These are phyloP conservation scores for Sporothrix inflata DNA, from an alignment of 2,329 filamentous ascomycete genomes.

Conservation along the genomic window DNA sequence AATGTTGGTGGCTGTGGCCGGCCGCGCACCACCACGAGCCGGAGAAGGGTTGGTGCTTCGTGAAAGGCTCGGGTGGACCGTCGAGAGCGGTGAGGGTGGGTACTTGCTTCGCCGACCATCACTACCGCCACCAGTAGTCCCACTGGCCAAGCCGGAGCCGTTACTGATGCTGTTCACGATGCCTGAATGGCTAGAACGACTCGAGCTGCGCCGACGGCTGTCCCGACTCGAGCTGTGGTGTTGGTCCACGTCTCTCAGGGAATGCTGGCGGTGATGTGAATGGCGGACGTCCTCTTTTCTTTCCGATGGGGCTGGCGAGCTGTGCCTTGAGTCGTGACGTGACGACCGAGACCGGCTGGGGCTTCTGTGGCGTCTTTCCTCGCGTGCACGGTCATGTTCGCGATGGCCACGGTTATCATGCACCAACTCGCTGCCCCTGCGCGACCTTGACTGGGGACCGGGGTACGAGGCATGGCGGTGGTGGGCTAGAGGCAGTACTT, in stretches of 20 bases:
- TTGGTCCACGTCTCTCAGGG: not conserved
- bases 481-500: not conserved
- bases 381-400: not conserved
- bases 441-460: not conserved
- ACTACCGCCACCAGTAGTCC: not conserved
- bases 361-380: not conserved
- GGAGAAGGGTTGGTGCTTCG: not conserved
- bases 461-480: conserved; percentile 18
- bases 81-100: not conserved
- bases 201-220: not conserved
- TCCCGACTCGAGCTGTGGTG: not conserved
- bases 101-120: not conserved
- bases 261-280: not conserved
- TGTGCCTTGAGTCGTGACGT: not conserved
- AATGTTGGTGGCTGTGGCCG: not conserved
- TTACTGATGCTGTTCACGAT: not conserved
- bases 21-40: not conserved
- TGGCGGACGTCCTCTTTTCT: not conserved
- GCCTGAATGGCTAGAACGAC: not conserved
- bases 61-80: not conserved
- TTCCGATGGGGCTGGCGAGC: not conserved
- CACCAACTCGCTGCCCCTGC: not conserved
- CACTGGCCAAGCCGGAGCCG: not conserved
- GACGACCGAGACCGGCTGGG: not conserved
- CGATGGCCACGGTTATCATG: not conserved